Percentiles rank a stretch among this genome's conserved stretches.
Conservation (phyloP, 129 eudicot genomes). For the Flaveria ramosissima region DNA sequence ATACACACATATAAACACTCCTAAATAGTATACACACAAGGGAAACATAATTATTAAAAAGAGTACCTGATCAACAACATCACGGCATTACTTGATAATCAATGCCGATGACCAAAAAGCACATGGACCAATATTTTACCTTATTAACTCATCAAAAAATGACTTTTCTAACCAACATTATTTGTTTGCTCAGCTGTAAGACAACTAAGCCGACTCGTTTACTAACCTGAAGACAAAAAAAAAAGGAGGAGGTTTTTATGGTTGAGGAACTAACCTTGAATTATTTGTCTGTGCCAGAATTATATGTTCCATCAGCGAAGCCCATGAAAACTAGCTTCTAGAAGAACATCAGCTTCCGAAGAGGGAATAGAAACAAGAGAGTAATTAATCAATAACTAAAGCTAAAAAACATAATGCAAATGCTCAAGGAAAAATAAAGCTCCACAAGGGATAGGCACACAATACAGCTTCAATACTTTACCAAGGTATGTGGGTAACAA, state of each 20-base stretch:
- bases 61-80: too few species aligned
- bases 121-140: constrained; percentile 4
- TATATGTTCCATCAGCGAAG: constrained; percentile 26
- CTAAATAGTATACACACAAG: too few species aligned
- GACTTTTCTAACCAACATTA: neutral
- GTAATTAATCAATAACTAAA: constrained; percentile 1
- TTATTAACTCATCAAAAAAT: constrained; percentile 8
- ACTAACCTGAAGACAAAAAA: constrained; percentile 7
- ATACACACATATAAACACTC: too few species aligned
- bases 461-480: too few species aligned
- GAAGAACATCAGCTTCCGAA: constrained; percentile 49
- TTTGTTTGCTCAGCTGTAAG: neutral
- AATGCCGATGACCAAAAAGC: constrained; percentile 6
- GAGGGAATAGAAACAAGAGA: too few species aligned
- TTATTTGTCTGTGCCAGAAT: constrained; percentile 40
- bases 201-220: constrained; percentile 7
- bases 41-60: too few species aligned
- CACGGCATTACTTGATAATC: neutral
- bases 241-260: neutral
- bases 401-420: constrained; percentile 11
- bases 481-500: too few species aligned
- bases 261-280: constrained; percentile 46
- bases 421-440: too few species aligned
- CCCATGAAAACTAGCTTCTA: constrained; percentile 41
- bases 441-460: too few species aligned